A percentile compares a stretch with the other conserved stretches of the same genome.
These are phyloP conservation scores for Bacterosira constricta DNA, from an alignment of 108 stramenopile genomes.

Conservation along the genomic window DNA sequence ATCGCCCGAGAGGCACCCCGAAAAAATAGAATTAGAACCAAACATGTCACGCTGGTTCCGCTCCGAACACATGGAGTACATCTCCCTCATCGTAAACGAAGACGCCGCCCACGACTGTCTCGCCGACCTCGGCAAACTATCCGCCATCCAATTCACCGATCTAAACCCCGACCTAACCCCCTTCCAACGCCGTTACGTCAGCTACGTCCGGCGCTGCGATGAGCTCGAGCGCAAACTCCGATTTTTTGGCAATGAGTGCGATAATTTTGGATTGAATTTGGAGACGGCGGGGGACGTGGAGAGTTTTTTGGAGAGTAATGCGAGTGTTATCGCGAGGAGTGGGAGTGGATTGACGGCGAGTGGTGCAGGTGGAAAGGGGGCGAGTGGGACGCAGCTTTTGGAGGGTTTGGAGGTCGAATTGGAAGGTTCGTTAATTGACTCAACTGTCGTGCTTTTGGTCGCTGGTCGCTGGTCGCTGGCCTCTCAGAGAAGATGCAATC, in stretches of 20 bases:
- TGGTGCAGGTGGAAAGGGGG: conserved; percentile 38
- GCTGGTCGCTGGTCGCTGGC: too few relatives aligned
- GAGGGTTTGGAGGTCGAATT: conserved; percentile 90
- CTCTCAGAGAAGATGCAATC: too few relatives aligned
- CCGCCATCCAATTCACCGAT: conserved; percentile 96
- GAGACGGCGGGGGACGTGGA: conserved; percentile 72
- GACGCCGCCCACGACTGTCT: conserved; percentile 96
- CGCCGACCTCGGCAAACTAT: conserved; percentile 89
- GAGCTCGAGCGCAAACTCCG: conserved; percentile 98
- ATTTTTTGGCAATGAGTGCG: conserved; percentile 87
- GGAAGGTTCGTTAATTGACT: conserved; percentile 49
- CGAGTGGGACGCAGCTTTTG: conserved; percentile 71
- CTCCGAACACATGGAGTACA: conserved; percentile 98
- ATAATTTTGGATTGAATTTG: conserved; percentile 85
- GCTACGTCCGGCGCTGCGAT: conserved; percentile 97
- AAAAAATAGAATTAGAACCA: conserved; percentile 1
- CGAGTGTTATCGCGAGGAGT: background rate
- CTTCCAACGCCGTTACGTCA: conserved; percentile 98
- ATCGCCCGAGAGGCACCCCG: too few relatives aligned
- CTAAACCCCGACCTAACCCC: conserved; percentile 97
- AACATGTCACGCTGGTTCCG: conserved; percentile 98
- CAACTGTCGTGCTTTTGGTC: too few relatives aligned
- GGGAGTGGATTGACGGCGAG: background rate
- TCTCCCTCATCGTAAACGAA: conserved; percentile 96
- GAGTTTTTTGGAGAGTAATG: conserved; percentile 50